phyloP scores from a whole-genome alignment of 768 basidiomycete species.

The Suillus spraguei region DNA sequence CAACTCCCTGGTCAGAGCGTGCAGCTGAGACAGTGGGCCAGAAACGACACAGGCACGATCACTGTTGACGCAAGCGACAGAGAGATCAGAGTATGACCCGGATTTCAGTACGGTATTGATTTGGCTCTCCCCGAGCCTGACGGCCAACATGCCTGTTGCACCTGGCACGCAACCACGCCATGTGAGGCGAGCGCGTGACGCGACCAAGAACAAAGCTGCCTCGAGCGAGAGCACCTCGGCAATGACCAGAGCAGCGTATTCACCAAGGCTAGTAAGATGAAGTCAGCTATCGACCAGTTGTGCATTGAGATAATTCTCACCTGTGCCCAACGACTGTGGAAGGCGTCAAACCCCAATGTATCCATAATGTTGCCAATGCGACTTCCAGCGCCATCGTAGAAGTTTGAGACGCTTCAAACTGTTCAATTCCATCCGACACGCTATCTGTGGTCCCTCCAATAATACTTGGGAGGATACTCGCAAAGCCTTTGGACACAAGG shows the following conservation, averaged over 20 bases:
- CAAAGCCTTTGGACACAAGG: slow-evolving; percentile 51
- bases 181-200: slow-evolving; percentile 60
- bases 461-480: slow-evolving; percentile 51
- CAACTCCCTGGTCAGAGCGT: slow-evolving; percentile 43
- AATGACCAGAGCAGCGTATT: slow-evolving; percentile 71
- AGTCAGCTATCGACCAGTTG: not conserved
- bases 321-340: slow-evolving; percentile 72
- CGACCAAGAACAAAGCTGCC: slow-evolving; percentile 60
- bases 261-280: slow-evolving; percentile 58
- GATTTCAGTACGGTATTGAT: slow-evolving; percentile 39
- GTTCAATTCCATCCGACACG: slow-evolving; percentile 32
- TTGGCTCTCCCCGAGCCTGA: slow-evolving; percentile 40
- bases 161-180: slow-evolving; percentile 44
- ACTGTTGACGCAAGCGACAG: slow-evolving; percentile 66
- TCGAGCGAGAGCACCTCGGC: slow-evolving; percentile 59
- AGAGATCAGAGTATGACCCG: slow-evolving; percentile 38
- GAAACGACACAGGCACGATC: slow-evolving; percentile 58
- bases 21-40: slow-evolving; percentile 50
- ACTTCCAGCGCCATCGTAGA: slow-evolving; percentile 66
- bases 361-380: slow-evolving; percentile 64
- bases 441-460: slow-evolving; percentile 24
- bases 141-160: slow-evolving; percentile 63
- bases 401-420: slow-evolving; percentile 50
- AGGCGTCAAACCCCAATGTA: slow-evolving; percentile 66
- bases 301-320: slow-evolving; percentile 37